Evolutionary conservation across 164 flowering plant genomes (phyloP), one percentile per base, ranked within the genome.

Genomic region (Vitis labrusca): DNA sequence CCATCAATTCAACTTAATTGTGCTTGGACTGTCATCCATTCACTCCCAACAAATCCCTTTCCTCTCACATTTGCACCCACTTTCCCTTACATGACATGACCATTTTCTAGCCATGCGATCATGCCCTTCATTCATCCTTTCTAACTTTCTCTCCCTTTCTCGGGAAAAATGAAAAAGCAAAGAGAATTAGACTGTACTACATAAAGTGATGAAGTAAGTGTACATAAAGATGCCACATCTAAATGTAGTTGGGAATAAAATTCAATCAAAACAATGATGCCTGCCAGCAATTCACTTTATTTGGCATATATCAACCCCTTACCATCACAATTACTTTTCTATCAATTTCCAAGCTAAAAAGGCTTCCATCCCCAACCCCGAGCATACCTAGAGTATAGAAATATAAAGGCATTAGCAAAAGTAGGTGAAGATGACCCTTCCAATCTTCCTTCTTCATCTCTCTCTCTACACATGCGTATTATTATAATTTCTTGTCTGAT

Each of bases 1-100:
- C 66, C 71, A 77, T 79, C 81, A 63, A 78, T 68, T 77, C 79
- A 74, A 53, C 12, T 29, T 49, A 73, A 75, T 75, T 70, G 80
- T 70, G 77, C 32, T 75, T 67, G 65, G 74, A 70, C 82, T 85
- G 86, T 78, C 86, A 83, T 80, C 89, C 86, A 85, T 79, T 83
- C 50, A 66, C 72, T 59, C 48, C 73, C 60, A 74, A 70, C 64
- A 71, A 76, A 63, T 61, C 61, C 67, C 68, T 79, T 77, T 75
- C 70, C 71, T 73, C 69, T 69, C 78, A 72, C 77, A 72, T 71
- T 71, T 85, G 85, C 82, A 60, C 80, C 81, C 76, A 74, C 81
- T 85, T 85, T 81, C 66, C 86, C 78, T 78, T 73, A 69, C 86
- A 81, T 8, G 81, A 81, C 79, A 75, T 73, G 82, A 85, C 81